phyloP scores from a whole-genome alignment of 2,329 filamentous ascomycete genomes.

The Penicillium sp. region DNA sequence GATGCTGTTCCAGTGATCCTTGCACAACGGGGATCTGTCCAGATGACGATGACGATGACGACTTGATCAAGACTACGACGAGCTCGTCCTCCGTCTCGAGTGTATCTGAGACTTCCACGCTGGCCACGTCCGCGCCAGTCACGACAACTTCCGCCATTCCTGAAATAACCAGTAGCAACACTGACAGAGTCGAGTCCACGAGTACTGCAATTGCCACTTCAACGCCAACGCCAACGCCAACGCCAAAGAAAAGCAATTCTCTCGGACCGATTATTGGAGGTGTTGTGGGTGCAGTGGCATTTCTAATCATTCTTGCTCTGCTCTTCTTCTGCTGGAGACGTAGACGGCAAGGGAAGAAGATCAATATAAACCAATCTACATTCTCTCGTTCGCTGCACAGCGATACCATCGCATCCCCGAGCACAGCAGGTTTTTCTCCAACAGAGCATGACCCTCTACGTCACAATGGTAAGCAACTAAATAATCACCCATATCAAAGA shows the following conservation, averaged over 20 bases:
- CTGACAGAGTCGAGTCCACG: background rate
- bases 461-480: background rate
- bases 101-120: background rate
- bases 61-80: no score
- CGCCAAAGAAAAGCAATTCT: background rate
- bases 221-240: background rate
- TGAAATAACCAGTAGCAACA: background rate
- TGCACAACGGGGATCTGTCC: conserved; percentile 29
- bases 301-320: conserved; percentile 8
- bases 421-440: background rate
- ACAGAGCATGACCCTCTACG: background rate
- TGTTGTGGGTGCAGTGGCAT: conserved; percentile 14
- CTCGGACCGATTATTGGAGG: conserved; percentile 24
- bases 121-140: background rate
- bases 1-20: conserved; percentile 33
- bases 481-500: background rate
- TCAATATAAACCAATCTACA: conserved; percentile 3
- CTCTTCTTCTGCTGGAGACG: conserved; percentile 16
- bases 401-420: background rate
- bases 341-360: conserved; percentile 7
- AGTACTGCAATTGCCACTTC: background rate
- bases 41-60: conserved; percentile 18
- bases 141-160: background rate
- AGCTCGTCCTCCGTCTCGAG: background rate
- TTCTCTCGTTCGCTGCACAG: background rate